Conservation (phyloP, 805 yeast species). For the Wickerhamiella kurtzmanii region DNA sequence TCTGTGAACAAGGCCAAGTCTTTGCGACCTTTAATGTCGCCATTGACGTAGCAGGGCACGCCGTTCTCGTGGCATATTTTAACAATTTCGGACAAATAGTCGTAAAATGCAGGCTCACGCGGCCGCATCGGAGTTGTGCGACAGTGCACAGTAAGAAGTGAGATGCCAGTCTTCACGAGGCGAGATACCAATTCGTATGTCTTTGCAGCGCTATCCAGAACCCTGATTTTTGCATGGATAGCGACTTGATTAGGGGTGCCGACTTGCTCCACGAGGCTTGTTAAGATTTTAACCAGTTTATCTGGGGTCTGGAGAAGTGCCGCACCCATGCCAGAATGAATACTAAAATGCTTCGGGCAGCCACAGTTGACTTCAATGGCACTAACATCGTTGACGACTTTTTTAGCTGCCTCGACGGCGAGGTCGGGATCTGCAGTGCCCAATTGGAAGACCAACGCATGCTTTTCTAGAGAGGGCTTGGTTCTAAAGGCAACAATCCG, state of each 20-base stretch:
- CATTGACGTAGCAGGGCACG: conserved; percentile 71
- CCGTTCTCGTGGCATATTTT: conserved; percentile 45
- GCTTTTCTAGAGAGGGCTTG: conserved; percentile 44
- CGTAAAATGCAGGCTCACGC: conserved; percentile 66
- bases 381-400: conserved; percentile 73
- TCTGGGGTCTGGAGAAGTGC: conserved; percentile 79
- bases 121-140: conserved; percentile 76
- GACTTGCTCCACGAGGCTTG: conserved; percentile 57
- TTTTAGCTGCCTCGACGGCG: conserved; percentile 78
- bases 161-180: conserved; percentile 63
- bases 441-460: conserved; percentile 69
- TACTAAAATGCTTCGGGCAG: conserved; percentile 90
- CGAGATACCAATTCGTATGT: conserved; percentile 47
- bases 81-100: conserved; percentile 48
- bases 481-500: conserved; percentile 55
- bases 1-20: conserved; percentile 43
- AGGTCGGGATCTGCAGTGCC: conserved; percentile 75
- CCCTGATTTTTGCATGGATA: conserved; percentile 79
- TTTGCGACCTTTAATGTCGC: conserved; percentile 43
- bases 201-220: conserved; percentile 49
- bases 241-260: conserved; percentile 68
- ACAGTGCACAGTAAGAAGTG: conserved; percentile 82
- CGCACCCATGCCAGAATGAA: conserved; percentile 97
- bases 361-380: conserved; percentile 94
- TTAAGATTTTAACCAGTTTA: conserved; percentile 52